Base-by-base conservation (phyloP, 768 basidiomycete species). In the Psilocybe tampanensis region DNA sequence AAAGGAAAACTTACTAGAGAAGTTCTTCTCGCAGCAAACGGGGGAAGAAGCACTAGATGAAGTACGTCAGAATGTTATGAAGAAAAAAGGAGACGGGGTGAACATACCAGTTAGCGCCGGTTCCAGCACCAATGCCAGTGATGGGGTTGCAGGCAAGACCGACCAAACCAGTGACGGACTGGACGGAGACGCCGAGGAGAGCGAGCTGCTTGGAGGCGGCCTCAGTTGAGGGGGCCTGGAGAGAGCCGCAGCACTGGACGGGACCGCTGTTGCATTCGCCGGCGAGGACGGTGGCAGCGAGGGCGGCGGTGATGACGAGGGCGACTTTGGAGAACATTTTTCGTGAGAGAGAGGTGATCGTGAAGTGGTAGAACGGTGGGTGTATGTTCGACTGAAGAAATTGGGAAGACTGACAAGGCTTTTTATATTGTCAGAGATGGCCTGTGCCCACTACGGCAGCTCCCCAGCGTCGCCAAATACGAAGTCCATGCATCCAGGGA, bases 161-260 rank as follows among this genome's bases (percentile, higher is more conserved):
- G 24, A 56, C 56, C 47, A 62, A 44, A 12, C 52, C 66, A 29
- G 55, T 58, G 52, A 66, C 34, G 18, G 42, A 2, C 34, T 44
- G 44, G 51, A 60, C 50, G 39, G 42, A 58, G 34, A 61, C 32
- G 21, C 60, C 65, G 18, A 65, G 21, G 36, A 64, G 55, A 45
- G 21, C 39, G 47, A 61, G 52, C 17, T 48, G 33, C 19, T 36
- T 39, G 2, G 33, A 33, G 7, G 36, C 56, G 6, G 44, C 32
- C 17, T 44, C 23, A 23, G 49, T 24, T 8, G 32, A 15, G 8
- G 62, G 13, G 19, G 48, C 21, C 6, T 61, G 44, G 39, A 64
- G 22, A 24, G 59, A 34, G 33, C 47, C 52, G 42, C 66, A 68
- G 65, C 66, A 68, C 33, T 61, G 55, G 43, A 63, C 41, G 62